These are phyloP conservation scores for Aegilops tauschii DNA, from an alignment of 176 grass and related monocot species.

Conservation along the genomic window DNA sequence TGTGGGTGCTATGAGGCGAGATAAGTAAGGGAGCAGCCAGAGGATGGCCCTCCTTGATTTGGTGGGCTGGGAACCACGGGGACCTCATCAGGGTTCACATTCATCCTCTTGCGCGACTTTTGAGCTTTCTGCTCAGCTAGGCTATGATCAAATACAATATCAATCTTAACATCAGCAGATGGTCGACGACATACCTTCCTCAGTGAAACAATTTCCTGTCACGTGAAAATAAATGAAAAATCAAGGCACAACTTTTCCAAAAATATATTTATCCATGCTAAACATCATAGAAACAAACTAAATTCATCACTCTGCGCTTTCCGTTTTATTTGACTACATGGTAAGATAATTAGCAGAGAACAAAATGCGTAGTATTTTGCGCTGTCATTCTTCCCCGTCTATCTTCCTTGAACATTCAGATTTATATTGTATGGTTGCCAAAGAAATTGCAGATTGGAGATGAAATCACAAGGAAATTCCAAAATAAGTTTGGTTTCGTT, in stretches of 20 bases:
- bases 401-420: neutral
- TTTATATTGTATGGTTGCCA: neutral
- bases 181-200: constrained; percentile 93
- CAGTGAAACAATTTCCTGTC: constrained; percentile 90
- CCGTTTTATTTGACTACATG: neutral
- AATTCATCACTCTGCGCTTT: neutral
- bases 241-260: no score
- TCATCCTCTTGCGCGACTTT: constrained; percentile 65
- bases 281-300: neutral
- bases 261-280: neutral
- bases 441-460: neutral
- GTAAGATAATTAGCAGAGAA: neutral
- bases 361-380: neutral
- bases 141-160: no score
- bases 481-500: neutral
- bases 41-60: constrained; percentile 10
- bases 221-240: neutral
- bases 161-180: neutral
- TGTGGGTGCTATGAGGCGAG: neutral
- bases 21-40: neutral
- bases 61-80: neutral
- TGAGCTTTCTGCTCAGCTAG: constrained; percentile 36
- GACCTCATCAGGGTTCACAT: constrained; percentile 58
- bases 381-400: neutral
- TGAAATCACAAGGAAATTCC: neutral